Percentiles rank a stretch among this genome's conserved stretches.
Evolutionary conservation across 73 alveolate species (phyloP).

Genomic region (Uronychia binucleata): DNA sequence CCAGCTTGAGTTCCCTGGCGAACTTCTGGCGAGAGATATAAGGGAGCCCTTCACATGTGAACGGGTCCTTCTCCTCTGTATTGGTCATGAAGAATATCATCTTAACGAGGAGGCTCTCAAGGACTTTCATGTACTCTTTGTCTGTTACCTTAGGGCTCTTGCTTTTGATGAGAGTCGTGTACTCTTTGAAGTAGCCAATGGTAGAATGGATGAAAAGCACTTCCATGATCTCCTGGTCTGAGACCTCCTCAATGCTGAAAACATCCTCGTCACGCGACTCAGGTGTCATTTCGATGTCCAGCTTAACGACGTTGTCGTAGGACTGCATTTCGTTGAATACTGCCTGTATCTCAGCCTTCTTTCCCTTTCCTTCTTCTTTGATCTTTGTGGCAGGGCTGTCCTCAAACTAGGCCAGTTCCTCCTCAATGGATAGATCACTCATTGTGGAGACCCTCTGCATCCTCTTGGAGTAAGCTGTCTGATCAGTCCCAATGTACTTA

Average conservation of each 20-base stretch:
- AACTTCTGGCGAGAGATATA: slow-evolving; percentile 5
- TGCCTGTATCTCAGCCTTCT: too few species aligned
- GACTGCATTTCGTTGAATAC: too few species aligned
- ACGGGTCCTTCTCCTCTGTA: slow-evolving; percentile 28
- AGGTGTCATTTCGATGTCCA: slow-evolving; percentile 17
- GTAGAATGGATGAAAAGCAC: slow-evolving; percentile 30
- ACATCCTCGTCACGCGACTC: slow-evolving; percentile 60
- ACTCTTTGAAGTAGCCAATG: slow-evolving; percentile 35
- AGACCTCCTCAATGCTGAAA: slow-evolving; percentile 26
- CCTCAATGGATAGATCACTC: neutral
- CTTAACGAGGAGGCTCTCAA: neutral
- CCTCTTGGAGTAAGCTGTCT: neutral
- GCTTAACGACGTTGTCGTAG: slow-evolving; percentile 36
- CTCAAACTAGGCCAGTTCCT: slow-evolving; percentile 20
- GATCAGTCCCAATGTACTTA: neutral
- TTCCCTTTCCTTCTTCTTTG: neutral
- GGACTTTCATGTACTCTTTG: neutral
- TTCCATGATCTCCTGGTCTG: slow-evolving; percentile 17
- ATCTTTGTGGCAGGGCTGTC: neutral
- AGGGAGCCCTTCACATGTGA: slow-evolving; percentile 28
- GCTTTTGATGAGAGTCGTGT: slow-evolving; percentile 17
- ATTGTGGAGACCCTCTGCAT: neutral
- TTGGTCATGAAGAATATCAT: slow-evolving; percentile 15
- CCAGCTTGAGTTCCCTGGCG: slow-evolving; percentile 14
- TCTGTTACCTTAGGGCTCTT: neutral